Percentiles rank a stretch among this genome's conserved stretches.
phyloP scores from a whole-genome alignment of 257 asterid genomes.

The Henckelia pumila region DNA sequence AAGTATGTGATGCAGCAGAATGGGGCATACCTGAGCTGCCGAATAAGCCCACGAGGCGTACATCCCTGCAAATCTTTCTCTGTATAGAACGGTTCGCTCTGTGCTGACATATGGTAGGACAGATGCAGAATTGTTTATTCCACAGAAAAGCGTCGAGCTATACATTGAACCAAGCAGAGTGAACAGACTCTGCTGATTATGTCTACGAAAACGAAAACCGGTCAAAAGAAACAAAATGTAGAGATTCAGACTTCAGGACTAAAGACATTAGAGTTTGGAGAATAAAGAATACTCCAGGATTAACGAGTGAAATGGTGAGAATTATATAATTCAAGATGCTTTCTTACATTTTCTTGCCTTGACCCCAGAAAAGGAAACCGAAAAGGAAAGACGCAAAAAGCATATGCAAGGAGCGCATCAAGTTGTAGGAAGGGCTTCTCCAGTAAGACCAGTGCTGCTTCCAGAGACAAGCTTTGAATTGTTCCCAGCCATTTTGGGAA shows the following conservation, averaged over 20 bases:
- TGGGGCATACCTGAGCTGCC: conserved; percentile 36
- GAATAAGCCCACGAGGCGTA: conserved; percentile 46
- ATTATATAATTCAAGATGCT: neutral
- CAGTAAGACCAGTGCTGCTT: conserved; percentile 31
- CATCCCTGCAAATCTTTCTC: conserved; percentile 52
- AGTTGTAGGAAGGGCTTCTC: conserved; percentile 32
- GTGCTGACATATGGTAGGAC: conserved; percentile 37
- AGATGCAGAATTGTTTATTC: conserved; percentile 33
- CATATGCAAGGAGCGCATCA: conserved; percentile 23
- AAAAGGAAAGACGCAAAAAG: conserved; percentile 19
- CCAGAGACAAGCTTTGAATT: conserved; percentile 29
- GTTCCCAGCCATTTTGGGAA: conserved; percentile 27
- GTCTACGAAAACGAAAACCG: conserved; percentile 24
- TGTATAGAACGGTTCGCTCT: conserved; percentile 39
- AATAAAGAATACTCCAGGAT: neutral
- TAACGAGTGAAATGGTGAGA: neutral
- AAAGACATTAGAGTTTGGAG: neutral
- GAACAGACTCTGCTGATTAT: conserved; percentile 37
- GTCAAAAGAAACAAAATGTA: neutral
- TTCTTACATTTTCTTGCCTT: conserved; percentile 29
- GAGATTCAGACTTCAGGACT: conserved; percentile 2
- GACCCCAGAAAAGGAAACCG: conserved; percentile 23
- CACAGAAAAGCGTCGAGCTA: conserved; percentile 32
- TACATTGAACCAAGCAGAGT: conserved; percentile 38
- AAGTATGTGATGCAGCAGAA: neutral